Percentiles rank a stretch among this genome's conserved stretches.
Conservation (phyloP, 2,329 filamentous ascomycete species). For the Aspergillus udagawae region DNA sequence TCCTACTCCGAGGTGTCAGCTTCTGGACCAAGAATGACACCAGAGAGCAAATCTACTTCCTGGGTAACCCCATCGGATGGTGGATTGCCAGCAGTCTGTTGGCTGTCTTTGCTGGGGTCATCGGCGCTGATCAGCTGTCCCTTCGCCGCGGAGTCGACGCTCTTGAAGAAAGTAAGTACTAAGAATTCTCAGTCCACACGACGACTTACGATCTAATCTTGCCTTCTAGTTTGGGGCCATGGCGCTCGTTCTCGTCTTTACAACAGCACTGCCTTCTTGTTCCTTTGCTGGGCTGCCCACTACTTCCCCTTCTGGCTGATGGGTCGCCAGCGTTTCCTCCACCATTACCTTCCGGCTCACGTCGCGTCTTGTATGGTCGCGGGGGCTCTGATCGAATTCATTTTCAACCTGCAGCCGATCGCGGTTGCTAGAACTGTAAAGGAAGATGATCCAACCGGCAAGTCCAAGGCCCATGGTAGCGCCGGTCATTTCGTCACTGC, state of each 20-base stretch:
- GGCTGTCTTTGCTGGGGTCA: constrained; percentile 87
- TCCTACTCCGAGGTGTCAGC: constrained; percentile 92
- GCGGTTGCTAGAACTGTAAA: constrained; percentile 41
- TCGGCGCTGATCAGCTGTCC: constrained; percentile 89
- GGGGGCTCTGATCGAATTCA: constrained; percentile 87
- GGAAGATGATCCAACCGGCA: constrained; percentile 34
- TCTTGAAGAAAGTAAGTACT: constrained; percentile 78
- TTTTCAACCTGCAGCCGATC: constrained; percentile 83
- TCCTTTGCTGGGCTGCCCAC: constrained; percentile 94
- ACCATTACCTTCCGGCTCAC: constrained; percentile 95
- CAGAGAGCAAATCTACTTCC: constrained; percentile 94
- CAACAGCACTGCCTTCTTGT: constrained; percentile 98
- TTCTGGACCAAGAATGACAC: constrained; percentile 99
- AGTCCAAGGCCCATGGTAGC: constrained; percentile 40
- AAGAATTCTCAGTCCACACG: background rate
- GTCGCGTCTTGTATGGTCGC: constrained; percentile 86
- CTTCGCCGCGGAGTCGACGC: constrained; percentile 90
- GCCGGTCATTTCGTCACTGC: constrained; percentile 64
- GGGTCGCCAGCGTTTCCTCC: constrained; percentile 95
- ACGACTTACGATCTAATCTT: background rate
- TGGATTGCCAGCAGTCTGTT: constrained; percentile 91
- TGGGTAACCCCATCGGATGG: constrained; percentile 95
- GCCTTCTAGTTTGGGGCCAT: constrained; percentile 44
- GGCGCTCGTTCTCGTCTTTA: constrained; percentile 91
- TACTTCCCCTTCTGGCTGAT: constrained; percentile 98